These are phyloP conservation scores for Paramecium pentaurelia DNA, from an alignment of 73 alveolate genomes.

Conservation along the genomic window DNA sequence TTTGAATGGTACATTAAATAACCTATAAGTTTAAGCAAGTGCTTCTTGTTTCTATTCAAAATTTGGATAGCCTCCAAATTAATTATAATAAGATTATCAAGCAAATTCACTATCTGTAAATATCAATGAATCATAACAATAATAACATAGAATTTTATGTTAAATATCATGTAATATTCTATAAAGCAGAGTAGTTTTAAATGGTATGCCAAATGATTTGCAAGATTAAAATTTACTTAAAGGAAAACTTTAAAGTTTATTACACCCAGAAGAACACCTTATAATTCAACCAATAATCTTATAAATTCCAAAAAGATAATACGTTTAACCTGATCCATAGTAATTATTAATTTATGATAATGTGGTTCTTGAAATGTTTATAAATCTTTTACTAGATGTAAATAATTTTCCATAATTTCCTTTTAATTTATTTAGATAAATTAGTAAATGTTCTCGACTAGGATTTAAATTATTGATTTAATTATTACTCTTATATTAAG, in stretches of 20 bases:
- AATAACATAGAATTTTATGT: neutral
- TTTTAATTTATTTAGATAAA: neutral
- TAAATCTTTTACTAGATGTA: neutral
- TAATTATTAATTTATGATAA: neutral
- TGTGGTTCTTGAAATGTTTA: neutral
- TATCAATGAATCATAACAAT: neutral
- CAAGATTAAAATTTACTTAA: neutral
- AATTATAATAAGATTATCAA: constrained; percentile 7
- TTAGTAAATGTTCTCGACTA: neutral
- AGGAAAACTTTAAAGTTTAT: neutral
- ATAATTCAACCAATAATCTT: neutral
- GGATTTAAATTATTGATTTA: neutral
- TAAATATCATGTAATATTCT: neutral
- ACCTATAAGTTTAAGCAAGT: neutral
- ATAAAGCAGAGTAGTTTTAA: neutral
- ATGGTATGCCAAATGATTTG: constrained; percentile 35
- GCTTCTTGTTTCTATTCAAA: neutral
- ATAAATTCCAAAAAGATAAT: neutral
- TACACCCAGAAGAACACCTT: neutral
- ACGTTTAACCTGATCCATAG: neutral
- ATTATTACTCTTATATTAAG: neutral
- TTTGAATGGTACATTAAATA: neutral
- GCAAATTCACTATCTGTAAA: neutral
- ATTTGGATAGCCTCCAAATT: constrained; percentile 27
- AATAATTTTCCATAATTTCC: neutral